Base-by-base conservation (phyloP, 306 rosid genomes). In the Inga oerstediana region DNA sequence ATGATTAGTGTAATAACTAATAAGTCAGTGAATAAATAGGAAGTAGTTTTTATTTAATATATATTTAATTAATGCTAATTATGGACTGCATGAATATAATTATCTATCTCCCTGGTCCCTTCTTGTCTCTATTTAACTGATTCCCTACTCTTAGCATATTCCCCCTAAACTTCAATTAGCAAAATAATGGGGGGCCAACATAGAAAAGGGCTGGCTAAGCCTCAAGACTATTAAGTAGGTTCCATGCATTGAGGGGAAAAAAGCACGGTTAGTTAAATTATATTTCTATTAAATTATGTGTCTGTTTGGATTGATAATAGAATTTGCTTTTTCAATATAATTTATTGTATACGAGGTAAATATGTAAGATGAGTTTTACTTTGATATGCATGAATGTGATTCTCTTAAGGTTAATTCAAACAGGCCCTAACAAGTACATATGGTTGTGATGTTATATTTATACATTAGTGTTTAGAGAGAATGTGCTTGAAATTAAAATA, bases 31-130 rank as follows among this genome's bases (percentile, higher is more conserved):
- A 78, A 13, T 51, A 43, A 11, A 45, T 75, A 64, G 85, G 79
- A 74, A 66, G 56, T 79, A 44, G 0, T 34, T 66, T 65, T n/a
- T 54, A 32, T 52, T 52, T 52, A 59, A 59, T 59, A 8, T 22
- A 59, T 1, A 59, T 20, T 59, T 59, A 59, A 59, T 32, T 19
- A 45, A 48, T 67, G 14, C 39, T 70, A 24, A 59, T 22, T 30
- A 39, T 78, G 74, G 79, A 61, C 71, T 65, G 64, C 75, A 66
- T 15, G 59, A 17, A 52, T 52, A 13, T 78, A 35, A 30, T 74
- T 81, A 15, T 64, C 19, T 27, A 62, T 62, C 49, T 44, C 65
- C 69, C 74, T 43, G 84, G 85, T 73, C 85, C 74, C 54, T 65
- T 45, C 39, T 65, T 30, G 56, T 81, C 79, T 64, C 44, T 37